Base-by-base conservation (phyloP, 441 rosid genomes). In the Sinapis alba region DNA sequence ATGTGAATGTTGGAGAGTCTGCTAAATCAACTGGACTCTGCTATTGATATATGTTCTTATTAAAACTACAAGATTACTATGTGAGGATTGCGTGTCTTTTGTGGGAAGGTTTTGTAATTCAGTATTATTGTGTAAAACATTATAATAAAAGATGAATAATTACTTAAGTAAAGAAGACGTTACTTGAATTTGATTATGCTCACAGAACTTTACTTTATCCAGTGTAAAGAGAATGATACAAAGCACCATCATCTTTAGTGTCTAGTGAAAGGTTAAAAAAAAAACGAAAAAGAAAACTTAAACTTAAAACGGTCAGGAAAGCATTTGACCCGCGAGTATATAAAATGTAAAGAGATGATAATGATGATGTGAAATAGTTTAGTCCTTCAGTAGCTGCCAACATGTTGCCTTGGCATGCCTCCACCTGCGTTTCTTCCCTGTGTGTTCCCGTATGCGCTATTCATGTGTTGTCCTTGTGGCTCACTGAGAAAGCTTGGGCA, bases 401-500 rank as follows among this genome's bases (percentile, higher is more conserved):
- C 82, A 59, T 78, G 83, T 79, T 86, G 86, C 79, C 77, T 84
- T 18, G 91, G 69, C 47, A 56, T 62, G 70, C 84, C 78, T 28
- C 86, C 88, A 62, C 85, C 80, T 30, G 85, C 83, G 69, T 74
- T 84, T 45, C 88, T 84, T 56, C 83, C 90, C 6, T 68, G 57
- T 19, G 88, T 80, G 72, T 80, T 59, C 19, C 64, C 36, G 13
- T 59, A 15, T 27, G 7, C 41, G 12, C 3, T 79, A 68, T 53
- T 85, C 75, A 69, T 20, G 72, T 84, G 69, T 36, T 84, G 88
- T 63, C 74, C 81, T 7, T 87, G 88, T 58, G 84, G 83, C 58
- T 77, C 80, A 71, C 79, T 84, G 89, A 89, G 79, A 62, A 85
- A 77, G 68, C 88, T 92, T 1, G 97, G 94, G 70, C 97, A 92